Evolutionary conservation across 768 basidiomycete genomes (phyloP).

Genomic region (Kwoniella dejecticola): DNA sequence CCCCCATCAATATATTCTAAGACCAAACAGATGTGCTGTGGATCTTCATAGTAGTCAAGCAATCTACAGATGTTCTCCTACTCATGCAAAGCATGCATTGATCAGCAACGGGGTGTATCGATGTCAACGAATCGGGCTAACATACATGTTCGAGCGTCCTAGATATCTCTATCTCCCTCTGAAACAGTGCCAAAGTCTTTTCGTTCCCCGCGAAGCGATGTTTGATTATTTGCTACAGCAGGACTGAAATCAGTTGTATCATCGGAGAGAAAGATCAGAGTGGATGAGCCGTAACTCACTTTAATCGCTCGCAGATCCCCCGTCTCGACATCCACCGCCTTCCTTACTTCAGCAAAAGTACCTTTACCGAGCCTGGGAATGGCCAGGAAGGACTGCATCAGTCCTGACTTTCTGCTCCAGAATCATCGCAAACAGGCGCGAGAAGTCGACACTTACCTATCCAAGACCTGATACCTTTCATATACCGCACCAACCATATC

Average conservation of each 20-base stretch:
- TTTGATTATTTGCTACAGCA: constrained; percentile 52
- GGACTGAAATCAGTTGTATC: constrained; percentile 30
- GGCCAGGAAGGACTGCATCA: background rate
- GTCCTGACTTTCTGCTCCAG: no score
- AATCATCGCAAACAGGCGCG: background rate
- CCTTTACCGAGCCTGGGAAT: constrained; percentile 71
- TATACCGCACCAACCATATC: constrained; percentile 56
- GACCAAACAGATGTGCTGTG: constrained; percentile 63
- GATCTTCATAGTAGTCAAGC: constrained; percentile 73
- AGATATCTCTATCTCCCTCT: constrained; percentile 77
- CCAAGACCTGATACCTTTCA: constrained; percentile 56
- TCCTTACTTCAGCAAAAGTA: constrained; percentile 86
- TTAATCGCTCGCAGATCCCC: constrained; percentile 84
- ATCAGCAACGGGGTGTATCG: background rate
- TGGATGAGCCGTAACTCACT: constrained; percentile 49
- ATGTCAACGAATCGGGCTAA: background rate
- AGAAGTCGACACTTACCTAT: constrained; percentile 31
- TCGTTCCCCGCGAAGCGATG: constrained; percentile 45
- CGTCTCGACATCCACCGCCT: constrained; percentile 70
- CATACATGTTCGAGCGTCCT: constrained; percentile 68
- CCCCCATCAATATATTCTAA: constrained; percentile 85
- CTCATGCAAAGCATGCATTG: no score
- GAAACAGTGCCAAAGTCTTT: constrained; percentile 59
- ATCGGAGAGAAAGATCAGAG: background rate
- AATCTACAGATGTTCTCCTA: constrained; percentile 75